Base-by-base conservation (phyloP, 345 rosid species). In the Tarenaya hassleriana region DNA sequence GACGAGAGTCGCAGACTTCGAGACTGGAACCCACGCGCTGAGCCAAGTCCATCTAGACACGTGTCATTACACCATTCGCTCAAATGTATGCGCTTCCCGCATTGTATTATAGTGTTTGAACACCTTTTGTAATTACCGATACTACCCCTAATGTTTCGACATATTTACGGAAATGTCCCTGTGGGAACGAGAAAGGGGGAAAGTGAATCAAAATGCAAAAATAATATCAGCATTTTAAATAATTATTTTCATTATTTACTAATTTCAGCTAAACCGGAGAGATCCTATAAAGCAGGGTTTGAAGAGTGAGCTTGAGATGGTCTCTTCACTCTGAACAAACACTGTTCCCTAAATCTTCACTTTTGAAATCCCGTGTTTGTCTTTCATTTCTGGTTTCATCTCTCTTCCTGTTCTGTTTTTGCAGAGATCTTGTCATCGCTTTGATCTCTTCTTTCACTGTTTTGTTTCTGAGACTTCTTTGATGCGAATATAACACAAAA, bases 1-100 rank as follows among this genome's bases (percentile, higher is more conserved):
- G 91, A 73, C 70, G 47, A 50, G 65, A 43, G 52, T 66, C 74
- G 61, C 73, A 31, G 49, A 53, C 16, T 33, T 62, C 84, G 61
- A 83, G 70, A 66, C 34, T 58, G 67, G 18, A 17, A 50, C 53
- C 18, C 68, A 31, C 33, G 31, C 42, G 75, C 76, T 70, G 78
- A 73, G 50, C 75, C 79, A 73, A 73, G n/a, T n/a, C n/a, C 82
- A 58, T 32, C 34, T 51, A 61, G 12, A 52, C 55, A 81, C 80
- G 82, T 81, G 81, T 67, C 74, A 4, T 0, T 21, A 67, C 69
- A 67, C 3, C 1, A 60, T 45, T 15, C 34, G 27, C 8, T 47
- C 50, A 64, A 55, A 40, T 48, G 60, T 67, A 73, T 77, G 80
- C 75, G 77, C 81, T 74, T 47, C 37, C 16, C 61, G 80, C 34